Base-by-base conservation (phyloP, 768 basidiomycete species). In the Psilocybe tampanensis region DNA sequence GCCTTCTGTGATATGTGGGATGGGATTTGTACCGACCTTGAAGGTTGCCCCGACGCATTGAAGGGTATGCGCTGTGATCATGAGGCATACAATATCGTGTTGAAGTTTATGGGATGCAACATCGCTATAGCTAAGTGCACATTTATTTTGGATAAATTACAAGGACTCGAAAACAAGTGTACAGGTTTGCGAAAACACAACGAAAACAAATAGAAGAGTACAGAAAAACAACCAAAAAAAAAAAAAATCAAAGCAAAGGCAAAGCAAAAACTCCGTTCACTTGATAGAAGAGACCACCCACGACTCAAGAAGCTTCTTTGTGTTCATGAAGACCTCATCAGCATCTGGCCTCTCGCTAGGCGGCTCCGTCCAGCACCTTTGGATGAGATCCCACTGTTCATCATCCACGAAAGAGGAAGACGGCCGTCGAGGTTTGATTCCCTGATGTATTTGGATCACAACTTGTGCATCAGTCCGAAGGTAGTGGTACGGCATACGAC, bases 401-500 rank as follows among this genome's bases (percentile, higher is more conserved):
- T 76, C 72, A 17, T 71, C 69, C 11, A 79, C 72, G 41, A 75
- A 74, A 3, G 70, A 68, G n/a, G 61, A 43, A 8, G 70, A 70
- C 0, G 76, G 77, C 4, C 77, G 68, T 2, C 75, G 71, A 13
- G 78, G 78, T 55, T 74, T 74, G 48, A 69, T 69, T 23, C 76
- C 76, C 44, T 68, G 65, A 58, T 77, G 71, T 34, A 79, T 59
- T 60, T 77, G 76, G 47, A 79, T 72, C 18, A 76, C 67, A n/a
- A 78, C 78, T 44, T 74, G 75, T 0, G 68, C 71, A 56, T 79
- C 75, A 8, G 58, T 65, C 6, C 64, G 64, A 15, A 78, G 59
- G 60, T 78, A 77, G 49, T 75, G 74, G 55, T 77, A 78, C 1
- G 78, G 78, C 36, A 76, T 72, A 8, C 75, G 66, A 2, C 76